Evolutionary conservation across 2,329 filamentous ascomycete species (phyloP).

Genomic region (Pseudomassariella vexata): DNA sequence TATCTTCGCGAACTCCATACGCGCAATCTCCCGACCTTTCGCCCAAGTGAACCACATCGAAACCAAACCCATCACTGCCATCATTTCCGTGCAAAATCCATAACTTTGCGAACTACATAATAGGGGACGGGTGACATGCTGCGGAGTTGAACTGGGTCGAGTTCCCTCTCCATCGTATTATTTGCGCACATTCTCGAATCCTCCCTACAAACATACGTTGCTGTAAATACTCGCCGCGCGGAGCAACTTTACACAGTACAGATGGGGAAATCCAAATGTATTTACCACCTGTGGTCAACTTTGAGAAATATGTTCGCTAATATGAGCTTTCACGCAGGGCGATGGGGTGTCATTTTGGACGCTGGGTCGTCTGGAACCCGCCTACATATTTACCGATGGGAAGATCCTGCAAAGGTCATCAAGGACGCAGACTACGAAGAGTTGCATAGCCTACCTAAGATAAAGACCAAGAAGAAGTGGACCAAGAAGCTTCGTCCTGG

Average conservation of each 20-base stretch:
- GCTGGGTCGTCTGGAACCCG: conserved; percentile 96
- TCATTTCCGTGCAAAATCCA: too few relatives aligned
- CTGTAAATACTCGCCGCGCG: too few relatives aligned
- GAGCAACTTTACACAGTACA: too few relatives aligned
- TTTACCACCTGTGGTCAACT: not conserved
- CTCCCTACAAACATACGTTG: too few relatives aligned
- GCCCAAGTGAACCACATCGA: not conserved
- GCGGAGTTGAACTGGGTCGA: too few relatives aligned
- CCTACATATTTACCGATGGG: conserved; percentile 91
- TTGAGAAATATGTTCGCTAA: not conserved
- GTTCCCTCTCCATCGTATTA: too few relatives aligned
- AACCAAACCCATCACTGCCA: too few relatives aligned
- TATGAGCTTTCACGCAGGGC: conserved; percentile 33
- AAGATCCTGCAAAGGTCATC: conserved; percentile 64
- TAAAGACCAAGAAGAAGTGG: conserved; percentile 81
- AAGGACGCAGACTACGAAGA: conserved; percentile 54
- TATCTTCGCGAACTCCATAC: conserved; percentile 3
- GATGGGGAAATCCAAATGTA: conserved; percentile 9
- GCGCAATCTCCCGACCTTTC: conserved; percentile 6
- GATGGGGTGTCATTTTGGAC: conserved; percentile 93
- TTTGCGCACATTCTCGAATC: too few relatives aligned
- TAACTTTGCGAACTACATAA: too few relatives aligned
- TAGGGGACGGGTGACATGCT: too few relatives aligned
- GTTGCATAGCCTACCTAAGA: conserved; percentile 65
- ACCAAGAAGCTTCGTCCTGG: conserved; percentile 93